phyloP scores from a whole-genome alignment of 805 yeast species.

The Sugiyamaella valdiviana region DNA sequence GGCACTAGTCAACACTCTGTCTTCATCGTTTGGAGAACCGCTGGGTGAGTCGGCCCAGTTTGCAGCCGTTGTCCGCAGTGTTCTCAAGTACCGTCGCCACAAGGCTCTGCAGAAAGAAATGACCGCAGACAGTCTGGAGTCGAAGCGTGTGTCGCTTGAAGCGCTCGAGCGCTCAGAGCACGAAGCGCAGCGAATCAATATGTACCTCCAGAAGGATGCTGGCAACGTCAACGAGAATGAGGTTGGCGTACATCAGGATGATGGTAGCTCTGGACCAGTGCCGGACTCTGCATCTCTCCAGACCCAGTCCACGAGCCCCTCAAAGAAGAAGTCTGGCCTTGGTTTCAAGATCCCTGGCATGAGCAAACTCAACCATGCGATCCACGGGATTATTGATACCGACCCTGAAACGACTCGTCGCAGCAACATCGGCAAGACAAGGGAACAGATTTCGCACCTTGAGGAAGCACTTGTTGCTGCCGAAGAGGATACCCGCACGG shows the following conservation, averaged over 20 bases:
- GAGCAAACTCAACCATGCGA: constrained; percentile 43
- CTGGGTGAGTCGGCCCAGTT: constrained; percentile 65
- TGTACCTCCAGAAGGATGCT: constrained; percentile 23
- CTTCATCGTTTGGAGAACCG: constrained; percentile 60
- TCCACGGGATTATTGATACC: constrained; percentile 58
- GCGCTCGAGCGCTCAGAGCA: constrained; percentile 39
- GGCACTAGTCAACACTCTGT: constrained; percentile 46
- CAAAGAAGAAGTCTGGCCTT: constrained; percentile 25
- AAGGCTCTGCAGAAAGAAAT: constrained; percentile 50
- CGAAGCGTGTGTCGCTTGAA: constrained; percentile 32
- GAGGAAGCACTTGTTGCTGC: constrained; percentile 48
- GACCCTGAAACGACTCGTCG: constrained; percentile 62
- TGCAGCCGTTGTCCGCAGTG: constrained; percentile 50
- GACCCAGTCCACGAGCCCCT: constrained; percentile 18
- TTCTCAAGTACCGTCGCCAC: constrained; percentile 54
- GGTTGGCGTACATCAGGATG: background rate
- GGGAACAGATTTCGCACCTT: constrained; percentile 42
- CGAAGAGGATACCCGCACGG: constrained; percentile 45
- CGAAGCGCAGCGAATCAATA: constrained; percentile 40
- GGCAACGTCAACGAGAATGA: background rate
- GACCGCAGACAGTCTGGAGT: constrained; percentile 35
- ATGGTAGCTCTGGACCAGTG: background rate
- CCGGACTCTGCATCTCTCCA: too few species aligned
- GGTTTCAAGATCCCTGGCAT: constrained; percentile 52
- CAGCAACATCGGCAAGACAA: constrained; percentile 40